Conservation (phyloP, 345 rosid genomes). For the Camelina laxa region DNA sequence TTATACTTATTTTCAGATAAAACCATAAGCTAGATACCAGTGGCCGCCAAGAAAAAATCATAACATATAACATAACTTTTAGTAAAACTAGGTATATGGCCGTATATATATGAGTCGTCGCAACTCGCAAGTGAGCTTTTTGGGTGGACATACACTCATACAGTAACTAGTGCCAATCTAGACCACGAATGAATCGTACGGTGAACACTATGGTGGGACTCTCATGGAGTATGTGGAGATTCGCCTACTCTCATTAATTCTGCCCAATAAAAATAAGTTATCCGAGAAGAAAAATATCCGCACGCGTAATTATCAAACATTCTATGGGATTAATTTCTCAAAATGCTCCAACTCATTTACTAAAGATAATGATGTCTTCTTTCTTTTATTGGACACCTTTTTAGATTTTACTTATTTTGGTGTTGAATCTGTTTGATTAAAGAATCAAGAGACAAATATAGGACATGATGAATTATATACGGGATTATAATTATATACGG, state of each 20-base stretch:
- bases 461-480: background rate
- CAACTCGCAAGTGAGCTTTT: constrained; percentile 5
- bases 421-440: background rate
- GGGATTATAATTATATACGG: background rate
- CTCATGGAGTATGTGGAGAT: constrained; percentile 35
- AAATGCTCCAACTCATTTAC: constrained; percentile 6
- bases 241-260: constrained; percentile 30
- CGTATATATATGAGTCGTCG: no score
- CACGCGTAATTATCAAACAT: constrained; percentile 39
- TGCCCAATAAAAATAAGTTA: background rate
- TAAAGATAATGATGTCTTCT: background rate
- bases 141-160: background rate
- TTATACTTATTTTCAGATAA: background rate
- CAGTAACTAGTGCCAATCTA: constrained; percentile 14
- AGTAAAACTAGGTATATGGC: background rate
- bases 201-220: constrained; percentile 17
- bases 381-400: background rate
- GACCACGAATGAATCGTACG: constrained; percentile 20
- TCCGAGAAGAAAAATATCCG: constrained; percentile 10
- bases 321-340: background rate
- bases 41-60: background rate
- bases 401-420: background rate
- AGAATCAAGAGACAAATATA: background rate
- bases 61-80: background rate
- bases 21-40: background rate